A percentile compares a stretch with the other conserved stretches of the same genome.
Evolutionary conservation across 352 stramenopile genomes (phyloP).

Genomic region (Phytophthora melonis): DNA sequence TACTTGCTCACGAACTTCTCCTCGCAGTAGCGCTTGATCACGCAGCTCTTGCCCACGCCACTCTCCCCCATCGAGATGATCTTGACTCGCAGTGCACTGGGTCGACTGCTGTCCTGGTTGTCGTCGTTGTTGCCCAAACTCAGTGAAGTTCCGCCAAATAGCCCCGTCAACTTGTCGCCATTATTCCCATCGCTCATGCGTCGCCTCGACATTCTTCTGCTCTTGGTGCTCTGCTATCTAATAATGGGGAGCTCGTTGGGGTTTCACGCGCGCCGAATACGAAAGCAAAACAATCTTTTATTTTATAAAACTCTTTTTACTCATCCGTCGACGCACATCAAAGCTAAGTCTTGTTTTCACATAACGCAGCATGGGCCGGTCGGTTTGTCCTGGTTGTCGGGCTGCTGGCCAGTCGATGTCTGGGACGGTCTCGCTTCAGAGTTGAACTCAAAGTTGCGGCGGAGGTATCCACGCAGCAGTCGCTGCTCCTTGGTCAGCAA

Average conservation of each 20-base stretch:
- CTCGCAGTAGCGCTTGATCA: slow-evolving; percentile 97
- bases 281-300: slow-evolving; percentile 13
- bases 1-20: slow-evolving; percentile 96
- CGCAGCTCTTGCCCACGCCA: slow-evolving; percentile 93
- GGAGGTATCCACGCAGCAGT: slow-evolving; percentile 73
- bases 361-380: slow-evolving; percentile 35
- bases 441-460: slow-evolving; percentile 78
- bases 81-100: slow-evolving; percentile 88
- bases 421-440: slow-evolving; percentile 5
- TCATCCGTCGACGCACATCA: slow-evolving; percentile 7
- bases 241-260: slow-evolving; percentile 4
- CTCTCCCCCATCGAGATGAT: slow-evolving; percentile 94
- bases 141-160: slow-evolving; percentile 29
- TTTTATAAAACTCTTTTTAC: slow-evolving; percentile 19
- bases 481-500: slow-evolving; percentile 66
- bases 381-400: slow-evolving; percentile 26
- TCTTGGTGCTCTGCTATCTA: slow-evolving; percentile 10
- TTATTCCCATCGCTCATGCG: slow-evolving; percentile 69
- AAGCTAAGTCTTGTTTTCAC: slow-evolving; percentile 23
- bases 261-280: slow-evolving; percentile 19
- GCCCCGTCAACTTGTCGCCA: slow-evolving; percentile 58
- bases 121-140: slow-evolving; percentile 40
- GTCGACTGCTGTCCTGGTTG: slow-evolving; percentile 42
- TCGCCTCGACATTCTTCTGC: slow-evolving; percentile 30
- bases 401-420: slow-evolving; percentile 2